A percentile compares a stretch with the other conserved stretches of the same genome.
These are phyloP conservation scores for Pythium apleroticum DNA, from an alignment of 352 stramenopile genomes.

Conservation along the genomic window DNA sequence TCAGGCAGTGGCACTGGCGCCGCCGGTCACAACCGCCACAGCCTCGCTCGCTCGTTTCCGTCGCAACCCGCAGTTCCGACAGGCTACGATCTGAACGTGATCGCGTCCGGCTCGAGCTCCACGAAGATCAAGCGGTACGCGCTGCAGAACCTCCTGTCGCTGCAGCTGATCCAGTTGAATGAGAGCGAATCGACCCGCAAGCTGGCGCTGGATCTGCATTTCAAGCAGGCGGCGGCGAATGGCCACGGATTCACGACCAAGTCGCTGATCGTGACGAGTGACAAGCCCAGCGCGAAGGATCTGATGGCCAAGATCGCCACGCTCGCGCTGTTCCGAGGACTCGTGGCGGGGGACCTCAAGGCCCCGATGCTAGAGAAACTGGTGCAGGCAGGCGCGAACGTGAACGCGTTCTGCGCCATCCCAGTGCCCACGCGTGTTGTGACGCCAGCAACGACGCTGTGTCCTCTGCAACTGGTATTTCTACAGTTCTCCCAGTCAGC, in stretches of 20 bases:
- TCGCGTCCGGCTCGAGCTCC: constrained; percentile 6
- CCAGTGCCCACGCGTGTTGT: constrained; percentile 24
- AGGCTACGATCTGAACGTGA: neutral
- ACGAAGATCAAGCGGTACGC: constrained; percentile 36
- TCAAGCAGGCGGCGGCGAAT: constrained; percentile 37
- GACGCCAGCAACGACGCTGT: constrained; percentile 25
- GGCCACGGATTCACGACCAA: constrained; percentile 45
- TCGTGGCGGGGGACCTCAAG: constrained; percentile 32
- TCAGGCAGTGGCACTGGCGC: constrained; percentile 14
- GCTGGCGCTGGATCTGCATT: constrained; percentile 51
- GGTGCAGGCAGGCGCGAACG: constrained; percentile 47
- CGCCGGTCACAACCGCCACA: constrained; percentile 1
- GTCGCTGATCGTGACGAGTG: constrained; percentile 46
- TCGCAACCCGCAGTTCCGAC: constrained; percentile 1
- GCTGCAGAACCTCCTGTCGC: constrained; percentile 42
- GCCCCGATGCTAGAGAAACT: constrained; percentile 41
- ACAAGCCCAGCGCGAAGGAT: constrained; percentile 32
- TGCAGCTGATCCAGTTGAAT: constrained; percentile 53
- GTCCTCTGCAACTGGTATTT: constrained; percentile 58
- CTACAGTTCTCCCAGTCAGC: constrained; percentile 20
- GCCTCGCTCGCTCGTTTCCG: constrained; percentile 14
- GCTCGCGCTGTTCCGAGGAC: constrained; percentile 52
- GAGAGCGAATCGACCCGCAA: constrained; percentile 49
- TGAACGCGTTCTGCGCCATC: constrained; percentile 48
- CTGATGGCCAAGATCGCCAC: constrained; percentile 57